These are phyloP conservation scores for Onygenales sp. DNA, from an alignment of 2,329 filamentous ascomycete species.

Conservation along the genomic window DNA sequence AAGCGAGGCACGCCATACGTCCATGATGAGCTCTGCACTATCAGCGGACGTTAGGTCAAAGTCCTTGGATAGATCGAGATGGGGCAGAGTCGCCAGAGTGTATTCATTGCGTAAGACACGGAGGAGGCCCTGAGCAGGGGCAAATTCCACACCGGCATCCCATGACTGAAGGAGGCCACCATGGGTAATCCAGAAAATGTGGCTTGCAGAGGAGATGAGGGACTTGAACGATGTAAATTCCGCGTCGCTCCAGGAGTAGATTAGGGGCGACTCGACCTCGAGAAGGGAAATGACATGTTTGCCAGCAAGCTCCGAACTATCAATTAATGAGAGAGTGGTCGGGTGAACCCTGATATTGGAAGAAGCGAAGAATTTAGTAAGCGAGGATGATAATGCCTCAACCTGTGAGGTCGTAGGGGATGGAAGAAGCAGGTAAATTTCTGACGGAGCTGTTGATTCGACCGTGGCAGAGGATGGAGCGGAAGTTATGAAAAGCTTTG, in stretches of 20 bases:
- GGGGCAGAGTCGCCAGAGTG: constrained; percentile 6
- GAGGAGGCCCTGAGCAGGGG: constrained; percentile 8
- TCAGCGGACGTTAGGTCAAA: neutral
- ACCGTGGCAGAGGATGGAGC: neutral
- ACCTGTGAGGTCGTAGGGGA: neutral
- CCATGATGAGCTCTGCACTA: neutral
- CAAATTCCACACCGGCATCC: constrained; percentile 5
- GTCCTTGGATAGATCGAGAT: constrained; percentile 6
- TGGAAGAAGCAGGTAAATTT: neutral
- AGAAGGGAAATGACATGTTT: constrained; percentile 20
- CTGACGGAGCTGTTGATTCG: neutral
- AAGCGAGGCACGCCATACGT: neutral
- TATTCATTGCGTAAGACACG: constrained; percentile 10
- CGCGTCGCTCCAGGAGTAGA: constrained; percentile 15
- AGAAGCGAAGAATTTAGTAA: neutral
- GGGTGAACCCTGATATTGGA: neutral
- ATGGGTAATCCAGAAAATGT: constrained; percentile 18
- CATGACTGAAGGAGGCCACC: constrained; percentile 7
- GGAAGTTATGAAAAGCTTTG: neutral
- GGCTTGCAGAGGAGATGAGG: constrained; percentile 10
- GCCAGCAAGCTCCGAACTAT: neutral
- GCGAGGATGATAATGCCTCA: neutral
- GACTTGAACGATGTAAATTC: constrained; percentile 19
- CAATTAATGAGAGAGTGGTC: neutral
- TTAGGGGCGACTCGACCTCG: constrained; percentile 20